Evolutionary conservation across 1,284 basidiomycete genomes (phyloP), one percentile per base, ranked within the genome.

Genomic region (Rhodotorula sp.): DNA sequence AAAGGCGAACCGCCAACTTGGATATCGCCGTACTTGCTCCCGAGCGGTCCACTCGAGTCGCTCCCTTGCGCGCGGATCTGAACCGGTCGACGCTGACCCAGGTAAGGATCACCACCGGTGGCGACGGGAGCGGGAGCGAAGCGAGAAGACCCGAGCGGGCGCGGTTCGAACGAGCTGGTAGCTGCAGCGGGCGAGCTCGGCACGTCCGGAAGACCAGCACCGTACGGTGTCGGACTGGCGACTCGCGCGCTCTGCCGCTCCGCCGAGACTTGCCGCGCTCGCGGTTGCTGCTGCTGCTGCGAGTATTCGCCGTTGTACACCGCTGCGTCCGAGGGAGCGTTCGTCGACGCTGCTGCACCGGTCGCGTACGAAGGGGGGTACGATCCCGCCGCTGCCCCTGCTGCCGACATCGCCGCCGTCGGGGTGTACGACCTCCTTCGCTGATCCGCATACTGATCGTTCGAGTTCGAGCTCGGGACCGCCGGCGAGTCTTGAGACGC

Each of bases 11-110:
- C 70, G 67, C 28, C 48, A 19, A 71, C 70, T 52, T 52, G 60
- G 14, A 76, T 28, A 60, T 76, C 74, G 52, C 74, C 74, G 64
- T 76, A 56, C 60, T 70, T 76, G 43, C 64, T 65, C 0, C 74
- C 74, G 49, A 76, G 68, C 26, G 66, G 64, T 19, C 64, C 59
- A 0, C 68, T 66, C 38, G 38, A 43, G 10, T 43, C 38, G 38
- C 38, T 43, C 21, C 68, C 60, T 15, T n/a, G 31, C 8, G 66
- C 48, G 12, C 66, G 65, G 38, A 71, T 69, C 58, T 69, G 64
- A 48, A 71, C 61, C 18, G 74, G 72, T 2, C 62, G 68, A 6
- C 72, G 71, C 6, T 50, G 21, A 28, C 28, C 28, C 28, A 6
- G 23, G 28, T 19, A 34, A 5, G 56, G 10, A 31, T 31, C 31